Evolutionary conservation across 441 rosid genomes (phyloP), one percentile per base, ranked within the genome.

Genomic region (Adansonia rubrostipa): DNA sequence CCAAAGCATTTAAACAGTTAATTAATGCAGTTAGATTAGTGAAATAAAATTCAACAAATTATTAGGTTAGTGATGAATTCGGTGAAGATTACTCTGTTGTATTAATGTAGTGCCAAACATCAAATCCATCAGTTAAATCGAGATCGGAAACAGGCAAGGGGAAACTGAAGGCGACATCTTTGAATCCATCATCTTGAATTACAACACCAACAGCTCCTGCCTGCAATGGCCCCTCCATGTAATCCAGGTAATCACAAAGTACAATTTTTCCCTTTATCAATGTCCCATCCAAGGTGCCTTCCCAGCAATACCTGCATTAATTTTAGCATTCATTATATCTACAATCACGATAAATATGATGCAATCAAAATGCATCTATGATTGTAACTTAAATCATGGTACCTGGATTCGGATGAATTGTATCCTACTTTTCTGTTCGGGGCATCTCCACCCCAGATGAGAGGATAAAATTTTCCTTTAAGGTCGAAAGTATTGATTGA

Each of bases 221-320:
- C 4, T 0, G 57, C 19, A 67, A 10, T 14, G 78, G 36, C 36
- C 36, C 36, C 36, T 7, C 63, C 20, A 75, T 82, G 10, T 0
- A 6, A 19, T 9, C 33, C 8, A 68, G 2, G 0, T 5, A 60
- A 74, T 85, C 84, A 51, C 91, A 88, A 3, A 89, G 63, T 33
- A 86, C 89, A n/a, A 86, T 71, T 79, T 89, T 86, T 17, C 91
- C 87, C 53, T 71, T 76, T 42, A 84, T 85, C 71, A 77, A 24
- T 6, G 15, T 74, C 76, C 69, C 56, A 28, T 85, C 74, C 84
- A 88, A 75, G 15, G 84, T 47, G 22, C 70, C 81, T 15, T 15
- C 3, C 0, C 2, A 4, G 80, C 89, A 86, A 11, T n/a, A 56
- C 78, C 91, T 84, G 81, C 76, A 81, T 50, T 67, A 11, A 44